phyloP scores from a whole-genome alignment of 2,329 filamentous ascomycete genomes.

The Xylariales sp. region DNA sequence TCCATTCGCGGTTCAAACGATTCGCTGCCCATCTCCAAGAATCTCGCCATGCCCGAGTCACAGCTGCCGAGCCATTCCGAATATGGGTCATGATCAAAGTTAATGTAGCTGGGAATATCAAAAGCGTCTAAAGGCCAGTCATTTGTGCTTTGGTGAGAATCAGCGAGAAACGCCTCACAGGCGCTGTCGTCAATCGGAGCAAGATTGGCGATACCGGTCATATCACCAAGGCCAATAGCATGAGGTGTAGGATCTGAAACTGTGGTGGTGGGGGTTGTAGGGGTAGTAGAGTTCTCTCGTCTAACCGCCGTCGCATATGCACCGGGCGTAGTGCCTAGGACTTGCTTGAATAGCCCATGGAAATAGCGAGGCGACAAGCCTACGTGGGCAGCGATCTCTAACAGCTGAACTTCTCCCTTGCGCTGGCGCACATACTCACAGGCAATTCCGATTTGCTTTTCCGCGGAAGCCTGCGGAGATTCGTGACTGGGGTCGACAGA shows the following conservation, averaged over 20 bases:
- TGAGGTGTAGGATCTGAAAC: neutral
- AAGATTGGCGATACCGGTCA: neutral
- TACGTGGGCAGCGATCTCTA: slow-evolving; percentile 32
- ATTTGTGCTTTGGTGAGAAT: slow-evolving; percentile 4
- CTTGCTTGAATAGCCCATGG: slow-evolving; percentile 38
- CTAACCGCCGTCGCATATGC: slow-evolving; percentile 31
- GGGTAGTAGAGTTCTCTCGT: slow-evolving; percentile 9
- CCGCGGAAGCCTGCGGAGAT: slow-evolving; percentile 22
- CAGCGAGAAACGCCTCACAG: neutral
- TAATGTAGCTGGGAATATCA: neutral
- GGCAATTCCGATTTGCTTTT: slow-evolving; percentile 27
- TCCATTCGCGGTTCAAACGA: neutral
- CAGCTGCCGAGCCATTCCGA: slow-evolving; percentile 10
- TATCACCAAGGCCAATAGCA: neutral
- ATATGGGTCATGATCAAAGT: slow-evolving; percentile 6
- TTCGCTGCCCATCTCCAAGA: neutral
- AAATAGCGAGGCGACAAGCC: slow-evolving; percentile 39
- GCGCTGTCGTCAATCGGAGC: neutral
- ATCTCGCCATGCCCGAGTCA: neutral
- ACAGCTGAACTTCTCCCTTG: slow-evolving; percentile 29
- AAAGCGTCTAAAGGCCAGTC: slow-evolving; percentile 4
- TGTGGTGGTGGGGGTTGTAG: neutral
- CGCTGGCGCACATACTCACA: slow-evolving; percentile 33
- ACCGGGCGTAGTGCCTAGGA: slow-evolving; percentile 36
- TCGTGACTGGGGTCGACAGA: slow-evolving; percentile 21